Conservation (phyloP, 1,284 basidiomycete species). For the Termitomyces sp. region DNA sequence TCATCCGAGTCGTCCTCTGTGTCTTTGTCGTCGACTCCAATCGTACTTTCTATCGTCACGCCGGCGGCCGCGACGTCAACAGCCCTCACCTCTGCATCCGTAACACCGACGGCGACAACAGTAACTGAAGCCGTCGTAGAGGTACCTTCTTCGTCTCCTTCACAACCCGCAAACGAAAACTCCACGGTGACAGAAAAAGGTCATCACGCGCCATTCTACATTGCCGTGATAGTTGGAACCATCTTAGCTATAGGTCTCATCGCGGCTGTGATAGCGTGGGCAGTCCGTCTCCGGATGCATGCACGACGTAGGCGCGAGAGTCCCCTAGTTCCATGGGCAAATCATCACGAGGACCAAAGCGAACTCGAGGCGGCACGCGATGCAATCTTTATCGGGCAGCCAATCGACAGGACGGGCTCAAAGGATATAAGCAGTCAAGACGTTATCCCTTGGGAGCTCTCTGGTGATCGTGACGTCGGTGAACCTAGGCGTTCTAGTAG, state of each 20-base stretch:
- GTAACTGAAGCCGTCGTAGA: conserved; percentile 16
- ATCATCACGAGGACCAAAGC: conserved; percentile 15
- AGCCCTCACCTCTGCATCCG: conserved; percentile 2
- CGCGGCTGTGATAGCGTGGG: conserved; percentile 36
- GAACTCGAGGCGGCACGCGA: conserved; percentile 24
- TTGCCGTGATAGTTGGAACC: conserved; percentile 40
- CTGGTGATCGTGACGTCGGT: conserved; percentile 34
- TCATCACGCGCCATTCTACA: conserved; percentile 36
- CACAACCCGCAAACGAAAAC: conserved; percentile 9
- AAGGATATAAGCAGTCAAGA: conserved; percentile 22
- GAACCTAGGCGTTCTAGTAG: conserved; percentile 30
- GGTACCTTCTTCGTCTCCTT: conserved; percentile 19
- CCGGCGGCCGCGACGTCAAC: neutral
- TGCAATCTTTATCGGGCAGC: conserved; percentile 15
- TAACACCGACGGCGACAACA: conserved; percentile 15
- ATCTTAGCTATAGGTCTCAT: conserved; percentile 37
- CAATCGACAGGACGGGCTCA: conserved; percentile 14
- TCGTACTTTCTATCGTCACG: neutral
- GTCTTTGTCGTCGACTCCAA: neutral
- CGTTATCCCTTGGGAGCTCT: conserved; percentile 29
- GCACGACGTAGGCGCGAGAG: conserved; percentile 28
- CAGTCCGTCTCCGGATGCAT: conserved; percentile 33
- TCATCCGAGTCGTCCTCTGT: neutral
- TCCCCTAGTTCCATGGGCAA: conserved; percentile 32
- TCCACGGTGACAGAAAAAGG: conserved; percentile 6